Conservation (phyloP, 352 stramenopile genomes). For the Pythium apleroticum region DNA sequence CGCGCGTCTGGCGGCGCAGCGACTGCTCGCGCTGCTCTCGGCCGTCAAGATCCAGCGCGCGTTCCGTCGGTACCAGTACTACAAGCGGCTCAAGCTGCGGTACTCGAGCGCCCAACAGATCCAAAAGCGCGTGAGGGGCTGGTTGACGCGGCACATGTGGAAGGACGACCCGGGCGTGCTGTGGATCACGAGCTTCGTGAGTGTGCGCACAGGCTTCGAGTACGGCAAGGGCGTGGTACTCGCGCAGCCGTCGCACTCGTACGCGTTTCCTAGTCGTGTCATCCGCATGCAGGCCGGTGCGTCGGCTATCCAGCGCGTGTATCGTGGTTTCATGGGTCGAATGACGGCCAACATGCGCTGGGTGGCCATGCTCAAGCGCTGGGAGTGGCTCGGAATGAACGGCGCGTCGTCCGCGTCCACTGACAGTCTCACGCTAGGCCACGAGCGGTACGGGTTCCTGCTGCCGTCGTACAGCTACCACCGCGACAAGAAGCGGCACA, state of each 20-base stretch:
- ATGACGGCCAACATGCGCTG: conserved; percentile 59
- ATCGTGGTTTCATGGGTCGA: conserved; percentile 51
- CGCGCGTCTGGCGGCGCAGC: conserved; percentile 29
- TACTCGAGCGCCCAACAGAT: conserved; percentile 52
- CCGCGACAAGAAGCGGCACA: conserved; percentile 40
- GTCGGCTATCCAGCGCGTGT: conserved; percentile 50
- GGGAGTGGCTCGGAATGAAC: conserved; percentile 68
- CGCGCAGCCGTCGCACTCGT: conserved; percentile 42
- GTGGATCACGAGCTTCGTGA: conserved; percentile 43
- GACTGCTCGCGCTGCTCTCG: conserved; percentile 47
- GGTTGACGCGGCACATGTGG: conserved; percentile 70
- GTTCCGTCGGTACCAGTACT: conserved; percentile 52
- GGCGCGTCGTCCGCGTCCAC: conserved; percentile 4
- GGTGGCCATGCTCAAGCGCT: conserved; percentile 66
- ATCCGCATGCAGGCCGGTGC: conserved; percentile 42
- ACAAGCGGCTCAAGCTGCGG: conserved; percentile 42
- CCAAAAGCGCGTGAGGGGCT: conserved; percentile 59
- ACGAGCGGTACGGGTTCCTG: conserved; percentile 54
- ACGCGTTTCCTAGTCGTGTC: conserved; percentile 45
- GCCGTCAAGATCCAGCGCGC: conserved; percentile 62
- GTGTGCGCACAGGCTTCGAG: conserved; percentile 35
- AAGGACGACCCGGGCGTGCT: conserved; percentile 51
- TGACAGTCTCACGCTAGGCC: conserved; percentile 57
- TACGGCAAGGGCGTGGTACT: conserved; percentile 53
- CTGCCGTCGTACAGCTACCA: conserved; percentile 57